These are phyloP conservation scores for Globisporangium nunn DNA, from an alignment of 352 stramenopile genomes.

Conservation along the genomic window DNA sequence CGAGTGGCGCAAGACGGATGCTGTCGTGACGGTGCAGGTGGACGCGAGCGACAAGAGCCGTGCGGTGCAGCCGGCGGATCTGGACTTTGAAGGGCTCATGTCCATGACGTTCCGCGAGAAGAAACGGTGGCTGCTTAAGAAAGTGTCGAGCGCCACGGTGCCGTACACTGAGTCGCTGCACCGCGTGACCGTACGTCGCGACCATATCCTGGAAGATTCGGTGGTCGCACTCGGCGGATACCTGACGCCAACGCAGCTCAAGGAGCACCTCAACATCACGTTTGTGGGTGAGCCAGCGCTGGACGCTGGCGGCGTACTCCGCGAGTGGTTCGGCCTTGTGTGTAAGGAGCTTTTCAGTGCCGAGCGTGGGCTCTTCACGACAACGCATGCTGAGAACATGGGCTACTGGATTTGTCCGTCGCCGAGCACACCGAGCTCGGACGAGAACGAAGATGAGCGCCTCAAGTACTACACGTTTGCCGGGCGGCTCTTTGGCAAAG, in stretches of 20 bases:
- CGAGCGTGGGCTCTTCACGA: slow-evolving; percentile 57
- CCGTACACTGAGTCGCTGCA: slow-evolving; percentile 59
- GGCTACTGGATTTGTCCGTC: slow-evolving; percentile 82
- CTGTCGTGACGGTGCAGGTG: slow-evolving; percentile 30
- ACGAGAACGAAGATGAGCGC: slow-evolving; percentile 40
- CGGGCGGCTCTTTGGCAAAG: slow-evolving; percentile 95
- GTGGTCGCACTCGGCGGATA: slow-evolving; percentile 37
- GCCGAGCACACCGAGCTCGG: slow-evolving; percentile 12
- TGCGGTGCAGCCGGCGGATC: slow-evolving; percentile 13
- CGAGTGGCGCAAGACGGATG: slow-evolving; percentile 44
- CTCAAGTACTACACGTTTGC: slow-evolving; percentile 95
- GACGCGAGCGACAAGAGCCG: slow-evolving; percentile 22
- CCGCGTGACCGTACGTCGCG: slow-evolving; percentile 48
- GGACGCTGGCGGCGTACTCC: slow-evolving; percentile 67
- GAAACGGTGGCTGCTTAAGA: slow-evolving; percentile 73
- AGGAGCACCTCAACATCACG: slow-evolving; percentile 68
- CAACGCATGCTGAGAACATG: slow-evolving; percentile 67
- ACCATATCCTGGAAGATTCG: slow-evolving; percentile 60
- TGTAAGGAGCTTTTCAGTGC: slow-evolving; percentile 73
- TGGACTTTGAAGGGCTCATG: slow-evolving; percentile 65
- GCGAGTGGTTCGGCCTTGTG: slow-evolving; percentile 77
- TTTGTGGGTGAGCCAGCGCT: slow-evolving; percentile 67
- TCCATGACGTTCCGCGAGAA: slow-evolving; percentile 67
- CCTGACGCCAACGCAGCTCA: slow-evolving; percentile 22
- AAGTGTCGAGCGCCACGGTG: slow-evolving; percentile 42